phyloP scores from a whole-genome alignment of 306 rosid species.

The Fragaria nilgerrensis region DNA sequence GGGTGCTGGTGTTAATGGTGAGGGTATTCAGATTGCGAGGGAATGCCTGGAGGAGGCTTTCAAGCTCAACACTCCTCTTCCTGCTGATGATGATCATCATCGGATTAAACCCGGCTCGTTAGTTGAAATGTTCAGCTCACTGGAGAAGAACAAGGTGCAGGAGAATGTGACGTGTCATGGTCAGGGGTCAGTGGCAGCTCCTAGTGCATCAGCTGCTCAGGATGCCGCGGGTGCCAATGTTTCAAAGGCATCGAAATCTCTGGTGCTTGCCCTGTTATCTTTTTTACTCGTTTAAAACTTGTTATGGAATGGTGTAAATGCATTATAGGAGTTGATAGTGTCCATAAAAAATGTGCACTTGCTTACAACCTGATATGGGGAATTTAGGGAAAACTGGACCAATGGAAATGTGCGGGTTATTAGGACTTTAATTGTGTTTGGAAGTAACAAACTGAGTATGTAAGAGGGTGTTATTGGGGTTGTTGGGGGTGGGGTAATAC shows the following conservation, averaged over 20 bases:
- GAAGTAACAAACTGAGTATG: background rate
- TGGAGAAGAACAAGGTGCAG: constrained; percentile 37
- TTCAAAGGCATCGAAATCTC: constrained; percentile 31
- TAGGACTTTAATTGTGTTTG: background rate
- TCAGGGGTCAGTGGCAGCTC: constrained; percentile 36
- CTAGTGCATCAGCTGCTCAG: constrained; percentile 40
- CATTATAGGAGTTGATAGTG: background rate
- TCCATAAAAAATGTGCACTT: background rate
- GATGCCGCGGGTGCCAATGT: constrained; percentile 28
- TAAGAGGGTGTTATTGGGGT: too few species aligned
- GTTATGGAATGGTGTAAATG: background rate
- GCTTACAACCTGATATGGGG: background rate
- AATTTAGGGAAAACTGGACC: background rate
- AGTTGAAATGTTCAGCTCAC: constrained; percentile 62
- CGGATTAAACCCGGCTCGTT: constrained; percentile 40
- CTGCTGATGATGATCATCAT: constrained; percentile 38
- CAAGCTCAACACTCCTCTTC: constrained; percentile 35
- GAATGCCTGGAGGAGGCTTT: constrained; percentile 79
- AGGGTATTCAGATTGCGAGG: constrained; percentile 78
- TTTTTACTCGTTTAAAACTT: background rate
- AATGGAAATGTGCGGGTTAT: background rate
- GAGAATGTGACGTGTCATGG: constrained; percentile 30
- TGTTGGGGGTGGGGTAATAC: background rate
- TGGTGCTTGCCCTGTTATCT: constrained; percentile 27
- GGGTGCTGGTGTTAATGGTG: constrained; percentile 57